Percentiles rank a stretch among this genome's conserved stretches.
Evolutionary conservation across 805 yeast species (phyloP).

Genomic region (Saitoella complicata): DNA sequence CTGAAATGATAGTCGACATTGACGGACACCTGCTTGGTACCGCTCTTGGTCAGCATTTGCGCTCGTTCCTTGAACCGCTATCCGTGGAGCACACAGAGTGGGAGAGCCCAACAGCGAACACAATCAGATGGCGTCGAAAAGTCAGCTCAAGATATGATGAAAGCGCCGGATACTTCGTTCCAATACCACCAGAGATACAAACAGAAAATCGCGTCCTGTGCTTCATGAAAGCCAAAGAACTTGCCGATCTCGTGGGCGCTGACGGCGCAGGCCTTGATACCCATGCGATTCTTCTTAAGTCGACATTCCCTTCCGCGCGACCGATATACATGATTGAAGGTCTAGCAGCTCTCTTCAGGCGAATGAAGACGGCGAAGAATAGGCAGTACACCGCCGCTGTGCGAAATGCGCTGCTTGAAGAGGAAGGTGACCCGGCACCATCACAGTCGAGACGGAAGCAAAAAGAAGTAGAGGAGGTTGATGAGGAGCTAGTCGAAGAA

Average conservation of each 20-base stretch:
- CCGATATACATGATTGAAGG: constrained; percentile 11
- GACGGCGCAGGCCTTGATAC: constrained; percentile 2
- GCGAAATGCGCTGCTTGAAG: constrained; percentile 4
- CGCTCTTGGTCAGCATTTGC: constrained; percentile 5
- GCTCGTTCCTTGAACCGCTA: neutral
- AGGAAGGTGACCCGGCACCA: neutral
- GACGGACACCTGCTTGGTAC: constrained; percentile 5
- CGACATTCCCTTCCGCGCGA: constrained; percentile 3
- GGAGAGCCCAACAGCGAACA: constrained; percentile 7
- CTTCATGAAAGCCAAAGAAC: constrained; percentile 5
- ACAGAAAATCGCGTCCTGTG: constrained; percentile 6
- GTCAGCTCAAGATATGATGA: constrained; percentile 6
- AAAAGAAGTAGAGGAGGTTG: neutral
- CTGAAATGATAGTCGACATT: constrained; percentile 13
- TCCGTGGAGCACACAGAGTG: constrained; percentile 4
- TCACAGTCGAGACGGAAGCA: neutral
- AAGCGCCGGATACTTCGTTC: constrained; percentile 9
- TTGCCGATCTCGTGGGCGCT: constrained; percentile 5
- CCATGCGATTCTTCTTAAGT: neutral
- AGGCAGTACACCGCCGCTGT: constrained; percentile 8
- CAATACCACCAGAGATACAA: constrained; percentile 10
- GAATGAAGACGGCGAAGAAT: constrained; percentile 1
- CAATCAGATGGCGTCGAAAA: constrained; percentile 11
- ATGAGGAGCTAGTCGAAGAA: constrained; percentile 6
- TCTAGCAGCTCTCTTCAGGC: constrained; percentile 2